A percentile compares a stretch with the other conserved stretches of the same genome.
Evolutionary conservation across 768 basidiomycete genomes (phyloP).

Genomic region (Multifurca ochricompacta): DNA sequence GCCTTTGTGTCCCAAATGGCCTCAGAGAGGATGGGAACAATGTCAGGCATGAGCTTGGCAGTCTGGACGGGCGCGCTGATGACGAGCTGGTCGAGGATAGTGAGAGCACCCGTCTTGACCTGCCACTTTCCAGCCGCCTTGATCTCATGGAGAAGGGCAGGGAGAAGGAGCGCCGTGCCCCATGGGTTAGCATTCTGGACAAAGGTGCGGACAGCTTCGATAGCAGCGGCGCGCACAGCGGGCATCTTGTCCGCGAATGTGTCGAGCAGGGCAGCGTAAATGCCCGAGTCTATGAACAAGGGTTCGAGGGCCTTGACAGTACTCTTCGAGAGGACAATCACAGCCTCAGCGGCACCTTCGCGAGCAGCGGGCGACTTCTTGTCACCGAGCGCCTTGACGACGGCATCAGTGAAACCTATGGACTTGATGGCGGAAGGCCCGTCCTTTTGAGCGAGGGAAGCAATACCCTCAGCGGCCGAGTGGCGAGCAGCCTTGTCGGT

Average conservation of each 20-base stretch:
- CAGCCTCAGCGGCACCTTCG: slow-evolving; percentile 75
- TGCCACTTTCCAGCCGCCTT: slow-evolving; percentile 98
- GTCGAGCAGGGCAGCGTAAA: slow-evolving; percentile 83
- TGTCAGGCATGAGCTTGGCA: slow-evolving; percentile 86
- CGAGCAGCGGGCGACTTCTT: slow-evolving; percentile 92
- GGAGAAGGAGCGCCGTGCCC: slow-evolving; percentile 77
- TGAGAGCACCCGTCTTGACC: slow-evolving; percentile 82
- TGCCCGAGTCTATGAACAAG: slow-evolving; percentile 76
- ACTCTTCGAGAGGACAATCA: slow-evolving; percentile 51
- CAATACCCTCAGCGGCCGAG: slow-evolving; percentile 60
- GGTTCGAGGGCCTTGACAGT: slow-evolving; percentile 79
- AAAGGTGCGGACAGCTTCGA: slow-evolving; percentile 74
- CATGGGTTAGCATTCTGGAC: slow-evolving; percentile 80
- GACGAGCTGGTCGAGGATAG: slow-evolving; percentile 81
- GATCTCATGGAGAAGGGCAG: slow-evolving; percentile 84
- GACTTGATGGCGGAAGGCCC: slow-evolving; percentile 71
- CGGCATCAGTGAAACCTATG: slow-evolving; percentile 62
- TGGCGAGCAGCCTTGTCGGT: slow-evolving; percentile 80
- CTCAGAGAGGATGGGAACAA: slow-evolving; percentile 89
- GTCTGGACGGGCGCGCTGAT: slow-evolving; percentile 73
- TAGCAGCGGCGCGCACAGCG: slow-evolving; percentile 74
- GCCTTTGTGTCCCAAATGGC: slow-evolving; percentile 99
- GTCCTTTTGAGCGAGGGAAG: slow-evolving; percentile 71
- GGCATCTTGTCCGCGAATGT: slow-evolving; percentile 93
- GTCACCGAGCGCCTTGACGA: slow-evolving; percentile 81